Base-by-base conservation (phyloP, 306 rosid genomes). In the Morella rubra region DNA sequence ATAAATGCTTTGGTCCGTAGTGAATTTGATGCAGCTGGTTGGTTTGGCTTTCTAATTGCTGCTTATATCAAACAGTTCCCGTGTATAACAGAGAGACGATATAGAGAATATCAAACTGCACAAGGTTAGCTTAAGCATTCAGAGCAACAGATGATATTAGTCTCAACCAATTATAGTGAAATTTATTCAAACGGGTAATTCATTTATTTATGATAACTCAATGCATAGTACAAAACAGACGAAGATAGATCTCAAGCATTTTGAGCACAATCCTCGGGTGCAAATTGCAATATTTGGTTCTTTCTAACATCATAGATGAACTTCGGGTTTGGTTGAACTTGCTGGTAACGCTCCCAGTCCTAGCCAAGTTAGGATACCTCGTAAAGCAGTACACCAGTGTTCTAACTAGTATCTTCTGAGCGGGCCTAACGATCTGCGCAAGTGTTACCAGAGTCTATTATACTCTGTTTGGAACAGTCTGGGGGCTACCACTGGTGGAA, bases 251-350 rank as follows among this genome's bases (percentile, higher is more conserved):
- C 10, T 24, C 20, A 71, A 12, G 74, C 46, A 44, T 32, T 52
- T 27, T 50, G 32, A 5, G 54, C 49, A 54, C 76, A 72, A 72
- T 37, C 41, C 46, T 72, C 76, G 1, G 64, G 32, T 16, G 50
- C 61, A 54, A n/a, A 72, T 37, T 42, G 41, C 66, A 72, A 10
- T 32, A n/a, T n/a, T n/a, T 40, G 54, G 37, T 27, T 72, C 50
- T 51, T 49, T 40, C 2, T 22, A n/a, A 47, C 18, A 40, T 72
- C 76, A 54, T 32, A 72, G 3, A 55, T 27, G 22, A 41, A 40
- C 5, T 62, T 5, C 13, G 54, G 51, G 19, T 72, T 54, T 18
- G 42, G n/a, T n/a, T n/a, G n/a, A n/a, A n/a, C 18, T 5, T 72
- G 64, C 66, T 72, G 66, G 44, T 18, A 54, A n/a, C 0, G 76